phyloP scores from a whole-genome alignment of 768 basidiomycete genomes.

The Lactarius deliciosus region DNA sequence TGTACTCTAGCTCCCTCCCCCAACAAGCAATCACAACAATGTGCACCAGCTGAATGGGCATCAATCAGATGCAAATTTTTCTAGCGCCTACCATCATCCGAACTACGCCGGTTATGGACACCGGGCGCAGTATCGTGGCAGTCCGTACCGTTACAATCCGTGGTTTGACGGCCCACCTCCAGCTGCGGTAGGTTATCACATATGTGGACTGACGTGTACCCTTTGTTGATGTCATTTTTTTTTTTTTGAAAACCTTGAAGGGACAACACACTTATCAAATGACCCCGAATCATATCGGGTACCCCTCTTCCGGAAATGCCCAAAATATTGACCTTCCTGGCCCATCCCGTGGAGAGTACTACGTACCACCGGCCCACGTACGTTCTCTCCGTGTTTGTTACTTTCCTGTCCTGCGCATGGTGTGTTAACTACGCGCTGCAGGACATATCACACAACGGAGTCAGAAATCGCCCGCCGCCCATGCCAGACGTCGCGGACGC shows the following conservation, averaged over 20 bases:
- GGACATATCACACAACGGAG: not conserved
- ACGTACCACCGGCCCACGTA: not conserved
- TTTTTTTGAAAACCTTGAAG: not conserved
- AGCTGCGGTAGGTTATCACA: not conserved
- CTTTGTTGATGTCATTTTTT: not conserved
- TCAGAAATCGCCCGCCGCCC: not conserved
- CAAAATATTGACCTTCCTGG: not conserved
- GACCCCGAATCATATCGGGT: not conserved
- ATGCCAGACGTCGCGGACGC: not conserved
- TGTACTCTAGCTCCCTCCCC: not conserved
- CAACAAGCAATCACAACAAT: not conserved
- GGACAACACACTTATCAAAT: not conserved
- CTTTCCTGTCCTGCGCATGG: not conserved
- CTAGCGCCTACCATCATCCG: not conserved
- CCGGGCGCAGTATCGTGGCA: not conserved
- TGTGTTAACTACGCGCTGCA: not conserved
- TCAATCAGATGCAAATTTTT: not conserved
- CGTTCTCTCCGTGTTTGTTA: not conserved
- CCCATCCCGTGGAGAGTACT: not conserved
- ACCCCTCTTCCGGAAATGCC: not conserved
- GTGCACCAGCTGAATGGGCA: not conserved
- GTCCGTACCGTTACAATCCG: not conserved
- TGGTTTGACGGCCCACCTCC: not conserved
- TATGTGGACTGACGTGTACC: not conserved
- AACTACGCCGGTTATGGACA: not conserved